These are phyloP conservation scores for Penicillium mononematosum DNA, from an alignment of 495 filamentous ascomycete genomes.

Conservation along the genomic window DNA sequence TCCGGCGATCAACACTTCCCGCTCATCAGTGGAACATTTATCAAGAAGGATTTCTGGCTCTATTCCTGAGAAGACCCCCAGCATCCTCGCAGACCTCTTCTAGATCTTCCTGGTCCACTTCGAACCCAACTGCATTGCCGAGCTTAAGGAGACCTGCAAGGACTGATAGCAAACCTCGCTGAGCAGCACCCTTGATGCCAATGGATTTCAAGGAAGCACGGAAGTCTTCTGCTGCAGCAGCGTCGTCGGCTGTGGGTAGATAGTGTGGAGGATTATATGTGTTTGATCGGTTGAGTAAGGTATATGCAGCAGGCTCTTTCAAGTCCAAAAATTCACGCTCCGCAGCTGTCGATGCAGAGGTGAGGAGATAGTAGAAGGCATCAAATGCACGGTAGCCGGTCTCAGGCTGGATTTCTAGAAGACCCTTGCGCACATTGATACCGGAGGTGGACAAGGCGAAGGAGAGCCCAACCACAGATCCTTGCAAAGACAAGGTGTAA, in stretches of 20 bases:
- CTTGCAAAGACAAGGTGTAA: slow-evolving; percentile 76
- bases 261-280: slow-evolving; percentile 89
- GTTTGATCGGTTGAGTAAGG: slow-evolving; percentile 73
- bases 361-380: slow-evolving; percentile 95
- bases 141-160: slow-evolving; percentile 88
- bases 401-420: slow-evolving; percentile 77
- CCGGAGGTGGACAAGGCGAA: slow-evolving; percentile 83
- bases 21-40: slow-evolving; percentile 78
- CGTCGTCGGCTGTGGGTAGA: slow-evolving; percentile 90
- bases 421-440: slow-evolving; percentile 77
- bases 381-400: slow-evolving; percentile 92
- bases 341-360: slow-evolving; percentile 81
- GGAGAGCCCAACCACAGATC: slow-evolving; percentile 71
- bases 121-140: slow-evolving; percentile 81
- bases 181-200: slow-evolving; percentile 82
- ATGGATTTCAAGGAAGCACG: slow-evolving; percentile 77
- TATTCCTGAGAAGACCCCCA: slow-evolving; percentile 75
- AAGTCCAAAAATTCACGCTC: slow-evolving; percentile 91
- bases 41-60: slow-evolving; percentile 80
- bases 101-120: slow-evolving; percentile 81
- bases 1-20: slow-evolving; percentile 75
- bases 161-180: slow-evolving; percentile 76
- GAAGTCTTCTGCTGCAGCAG: slow-evolving; percentile 90
- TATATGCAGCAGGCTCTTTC: slow-evolving; percentile 73
- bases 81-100: slow-evolving; percentile 90